Conservation (phyloP, 2,329 filamentous ascomycete species). For the Pseudogymnoascus sp. region DNA sequence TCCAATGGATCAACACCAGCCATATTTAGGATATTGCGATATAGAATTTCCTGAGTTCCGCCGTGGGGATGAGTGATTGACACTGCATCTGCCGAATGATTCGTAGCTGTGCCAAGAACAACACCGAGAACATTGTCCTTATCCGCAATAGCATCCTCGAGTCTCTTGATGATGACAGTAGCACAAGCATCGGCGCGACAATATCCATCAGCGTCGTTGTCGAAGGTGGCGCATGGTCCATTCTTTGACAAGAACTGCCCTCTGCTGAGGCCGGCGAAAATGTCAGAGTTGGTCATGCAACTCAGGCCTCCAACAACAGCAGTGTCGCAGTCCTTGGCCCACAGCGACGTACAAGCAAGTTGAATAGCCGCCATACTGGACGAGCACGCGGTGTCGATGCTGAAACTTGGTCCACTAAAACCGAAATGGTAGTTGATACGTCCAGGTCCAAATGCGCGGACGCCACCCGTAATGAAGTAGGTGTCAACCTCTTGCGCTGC, state of each 20-base stretch:
- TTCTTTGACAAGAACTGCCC: constrained; percentile 28
- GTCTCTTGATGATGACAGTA: constrained; percentile 42
- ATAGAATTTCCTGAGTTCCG: constrained; percentile 65
- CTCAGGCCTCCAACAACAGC: constrained; percentile 26
- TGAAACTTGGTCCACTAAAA: constrained; percentile 35
- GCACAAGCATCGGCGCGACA: constrained; percentile 45
- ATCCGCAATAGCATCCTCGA: constrained; percentile 43
- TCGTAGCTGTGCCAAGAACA: constrained; percentile 67
- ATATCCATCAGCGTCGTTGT: constrained; percentile 45
- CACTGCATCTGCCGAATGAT: constrained; percentile 73
- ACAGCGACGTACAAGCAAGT: constrained; percentile 25
- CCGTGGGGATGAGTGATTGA: constrained; percentile 81
- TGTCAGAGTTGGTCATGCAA: constrained; percentile 26
- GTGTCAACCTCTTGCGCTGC: constrained; percentile 27
- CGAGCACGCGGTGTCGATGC: constrained; percentile 37
- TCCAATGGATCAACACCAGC: constrained; percentile 69
- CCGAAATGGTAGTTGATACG: constrained; percentile 37
- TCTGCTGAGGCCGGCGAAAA: constrained; percentile 26
- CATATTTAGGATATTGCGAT: constrained; percentile 61
- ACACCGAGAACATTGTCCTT: constrained; percentile 42
- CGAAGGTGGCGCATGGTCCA: constrained; percentile 43
- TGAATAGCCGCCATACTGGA: constrained; percentile 32
- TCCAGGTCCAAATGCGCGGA: constrained; percentile 28
- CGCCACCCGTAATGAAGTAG: constrained; percentile 27
- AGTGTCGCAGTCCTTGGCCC: constrained; percentile 26